Conservation (phyloP, 2,329 filamentous ascomycete genomes). For the Phaeomoniella chlamydospora region DNA sequence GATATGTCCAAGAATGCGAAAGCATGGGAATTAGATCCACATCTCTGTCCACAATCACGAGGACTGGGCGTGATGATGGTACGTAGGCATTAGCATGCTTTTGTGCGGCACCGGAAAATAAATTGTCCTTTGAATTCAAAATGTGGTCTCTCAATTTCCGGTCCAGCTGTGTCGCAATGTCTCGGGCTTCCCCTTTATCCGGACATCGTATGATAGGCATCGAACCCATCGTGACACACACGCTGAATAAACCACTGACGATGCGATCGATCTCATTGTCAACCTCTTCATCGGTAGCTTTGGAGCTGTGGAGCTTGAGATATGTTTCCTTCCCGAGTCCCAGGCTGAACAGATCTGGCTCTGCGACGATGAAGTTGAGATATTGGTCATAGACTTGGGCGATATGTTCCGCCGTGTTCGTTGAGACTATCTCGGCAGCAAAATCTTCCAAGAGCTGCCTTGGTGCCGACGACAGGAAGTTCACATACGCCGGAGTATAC, state of each 20-base stretch:
- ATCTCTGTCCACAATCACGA: constrained; percentile 89
- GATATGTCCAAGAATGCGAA: constrained; percentile 89
- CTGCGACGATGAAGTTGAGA: constrained; percentile 89
- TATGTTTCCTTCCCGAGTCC: constrained; percentile 90
- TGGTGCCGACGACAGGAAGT: constrained; percentile 89
- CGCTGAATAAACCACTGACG: constrained; percentile 92
- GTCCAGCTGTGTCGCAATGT: constrained; percentile 87
- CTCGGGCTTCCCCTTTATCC: constrained; percentile 81
- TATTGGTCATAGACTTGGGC: constrained; percentile 94
- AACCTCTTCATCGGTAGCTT: constrained; percentile 78
- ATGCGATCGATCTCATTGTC: constrained; percentile 80
- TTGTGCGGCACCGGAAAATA: constrained; percentile 54
- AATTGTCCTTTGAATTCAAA: constrained; percentile 92
- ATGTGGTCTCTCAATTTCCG: constrained; percentile 93
- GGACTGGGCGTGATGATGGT: constrained; percentile 65
- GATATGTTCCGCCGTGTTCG: constrained; percentile 77
- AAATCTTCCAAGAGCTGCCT: constrained; percentile 88
- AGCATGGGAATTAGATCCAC: constrained; percentile 95
- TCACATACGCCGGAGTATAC: constrained; percentile 89
- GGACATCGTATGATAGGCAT: constrained; percentile 94
- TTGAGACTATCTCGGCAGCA: constrained; percentile 69
- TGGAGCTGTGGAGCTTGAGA: constrained; percentile 88
- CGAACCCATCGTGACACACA: constrained; percentile 93
- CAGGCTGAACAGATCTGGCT: constrained; percentile 88
- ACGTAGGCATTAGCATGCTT: constrained; percentile 21